A percentile compares a stretch with the other conserved stretches of the same genome.
These are phyloP conservation scores for Saccharomyces hybrid DNA, from an alignment of 1,139 yeast genomes.

Conservation along the genomic window DNA sequence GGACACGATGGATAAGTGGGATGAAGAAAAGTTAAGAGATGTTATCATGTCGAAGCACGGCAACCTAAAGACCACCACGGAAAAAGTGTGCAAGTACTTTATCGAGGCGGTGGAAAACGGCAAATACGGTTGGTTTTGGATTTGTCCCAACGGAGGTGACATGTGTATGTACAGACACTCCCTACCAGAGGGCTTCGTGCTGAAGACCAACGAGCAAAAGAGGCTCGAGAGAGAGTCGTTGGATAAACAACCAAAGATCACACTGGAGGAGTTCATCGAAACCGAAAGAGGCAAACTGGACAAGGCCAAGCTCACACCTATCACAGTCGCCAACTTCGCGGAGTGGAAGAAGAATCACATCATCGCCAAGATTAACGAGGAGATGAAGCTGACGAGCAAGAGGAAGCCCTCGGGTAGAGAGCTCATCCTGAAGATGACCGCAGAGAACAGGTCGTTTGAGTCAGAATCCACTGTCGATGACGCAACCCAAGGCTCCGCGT, in stretches of 20 bases:
- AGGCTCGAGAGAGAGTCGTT: conserved; percentile 79
- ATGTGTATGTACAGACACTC: conserved; percentile 93
- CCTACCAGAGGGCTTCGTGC: conserved; percentile 93
- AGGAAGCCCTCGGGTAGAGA: conserved; percentile 69
- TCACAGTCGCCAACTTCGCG: conserved; percentile 73
- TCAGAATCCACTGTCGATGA: conserved; percentile 40
- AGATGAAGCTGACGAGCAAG: conserved; percentile 43
- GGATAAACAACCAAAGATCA: conserved; percentile 81
- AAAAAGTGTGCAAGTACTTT: conserved; percentile 86
- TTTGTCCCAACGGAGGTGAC: conserved; percentile 90
- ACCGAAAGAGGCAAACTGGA: conserved; percentile 86
- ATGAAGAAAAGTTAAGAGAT: conserved; percentile 83
- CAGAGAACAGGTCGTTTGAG: conserved; percentile 43
- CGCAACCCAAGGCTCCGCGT: conserved; percentile 48
- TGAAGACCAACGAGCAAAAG: conserved; percentile 94
- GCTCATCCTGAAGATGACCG: conserved; percentile 64
- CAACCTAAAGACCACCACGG: conserved; percentile 89
- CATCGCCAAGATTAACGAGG: conserved; percentile 54
- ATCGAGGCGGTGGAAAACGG: conserved; percentile 97
- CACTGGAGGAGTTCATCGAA: conserved; percentile 92
- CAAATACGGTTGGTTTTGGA: conserved; percentile 99
- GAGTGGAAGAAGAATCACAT: conserved; percentile 74
- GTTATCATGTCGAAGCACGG: conserved; percentile 92
- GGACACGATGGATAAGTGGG: conserved; percentile 97
- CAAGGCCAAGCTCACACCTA: conserved; percentile 72